phyloP scores from a whole-genome alignment of 148 eudicot species.

The Nepenthes mirabilis region DNA sequence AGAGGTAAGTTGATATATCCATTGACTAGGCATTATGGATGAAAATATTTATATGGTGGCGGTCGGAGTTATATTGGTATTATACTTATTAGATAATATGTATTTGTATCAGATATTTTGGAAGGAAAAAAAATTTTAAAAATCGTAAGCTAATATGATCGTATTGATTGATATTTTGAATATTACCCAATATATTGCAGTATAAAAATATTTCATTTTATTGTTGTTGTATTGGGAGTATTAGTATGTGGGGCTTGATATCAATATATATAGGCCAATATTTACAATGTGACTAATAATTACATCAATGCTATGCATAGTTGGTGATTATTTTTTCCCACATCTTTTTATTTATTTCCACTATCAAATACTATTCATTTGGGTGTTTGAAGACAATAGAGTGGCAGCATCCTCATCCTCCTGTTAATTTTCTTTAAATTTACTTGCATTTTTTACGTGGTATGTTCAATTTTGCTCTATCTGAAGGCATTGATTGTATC shows the following conservation, averaged over 20 bases:
- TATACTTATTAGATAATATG: no score
- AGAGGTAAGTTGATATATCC: constrained; percentile 34
- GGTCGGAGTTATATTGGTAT: neutral
- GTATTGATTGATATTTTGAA: no score
- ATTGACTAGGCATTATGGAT: neutral
- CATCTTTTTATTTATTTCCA: neutral
- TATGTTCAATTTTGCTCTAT: no score
- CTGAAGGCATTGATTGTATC: neutral
- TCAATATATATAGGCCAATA: no score
- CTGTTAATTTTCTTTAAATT: neutral
- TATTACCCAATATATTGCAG: neutral
- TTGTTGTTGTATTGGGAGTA: no score
- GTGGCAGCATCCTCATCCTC: neutral
- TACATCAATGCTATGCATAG: neutral
- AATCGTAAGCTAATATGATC: no score
- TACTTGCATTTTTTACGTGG: neutral
- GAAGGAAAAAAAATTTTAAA: no score
- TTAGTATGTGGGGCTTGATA: no score
- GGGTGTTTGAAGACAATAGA: neutral
- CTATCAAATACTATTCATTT: neutral
- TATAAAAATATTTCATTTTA: no score
- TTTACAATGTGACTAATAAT: no score
- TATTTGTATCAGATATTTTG: no score
- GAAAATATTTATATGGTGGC: neutral
- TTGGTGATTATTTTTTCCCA: neutral